phyloP scores from a whole-genome alignment of 768 basidiomycete genomes.

The Mycena pura region DNA sequence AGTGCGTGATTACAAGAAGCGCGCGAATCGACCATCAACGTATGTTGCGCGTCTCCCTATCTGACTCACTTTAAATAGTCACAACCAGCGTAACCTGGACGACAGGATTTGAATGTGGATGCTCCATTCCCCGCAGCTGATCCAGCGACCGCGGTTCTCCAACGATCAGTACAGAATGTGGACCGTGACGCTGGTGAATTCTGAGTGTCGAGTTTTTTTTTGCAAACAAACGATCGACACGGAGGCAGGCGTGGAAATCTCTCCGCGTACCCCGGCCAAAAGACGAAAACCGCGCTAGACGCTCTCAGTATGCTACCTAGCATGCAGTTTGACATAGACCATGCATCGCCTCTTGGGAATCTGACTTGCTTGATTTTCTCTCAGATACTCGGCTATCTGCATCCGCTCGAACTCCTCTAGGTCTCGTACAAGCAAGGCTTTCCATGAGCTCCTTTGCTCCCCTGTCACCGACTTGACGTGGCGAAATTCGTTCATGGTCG shows the following conservation, averaged over 20 bases:
- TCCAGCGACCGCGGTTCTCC: background rate
- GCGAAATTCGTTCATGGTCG: background rate
- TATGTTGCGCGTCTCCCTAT: background rate
- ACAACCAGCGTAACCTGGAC: background rate
- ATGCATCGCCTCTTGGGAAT: background rate
- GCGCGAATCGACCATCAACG: too few relatives aligned
- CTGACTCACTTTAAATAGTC: too few relatives aligned
- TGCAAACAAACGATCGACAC: background rate
- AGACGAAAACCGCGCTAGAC: background rate
- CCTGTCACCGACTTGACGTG: conserved; percentile 1
- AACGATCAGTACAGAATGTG: background rate
- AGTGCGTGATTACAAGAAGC: too few relatives aligned
- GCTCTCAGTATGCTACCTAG: background rate
- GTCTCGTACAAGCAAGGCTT: background rate
- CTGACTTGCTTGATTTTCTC: background rate
- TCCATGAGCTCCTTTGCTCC: background rate
- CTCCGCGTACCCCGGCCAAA: background rate
- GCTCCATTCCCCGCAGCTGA: background rate
- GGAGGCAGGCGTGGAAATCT: background rate
- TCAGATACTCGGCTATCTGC: too few relatives aligned
- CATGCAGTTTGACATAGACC: background rate
- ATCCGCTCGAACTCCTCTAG: background rate
- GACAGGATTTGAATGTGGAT: background rate
- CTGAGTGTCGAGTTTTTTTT: background rate
- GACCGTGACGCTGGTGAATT: background rate